Percentiles rank a stretch among this genome's conserved stretches.
phyloP scores from a whole-genome alignment of 2,329 filamentous ascomycete genomes.

The Talaromyces albobiverticillius region DNA sequence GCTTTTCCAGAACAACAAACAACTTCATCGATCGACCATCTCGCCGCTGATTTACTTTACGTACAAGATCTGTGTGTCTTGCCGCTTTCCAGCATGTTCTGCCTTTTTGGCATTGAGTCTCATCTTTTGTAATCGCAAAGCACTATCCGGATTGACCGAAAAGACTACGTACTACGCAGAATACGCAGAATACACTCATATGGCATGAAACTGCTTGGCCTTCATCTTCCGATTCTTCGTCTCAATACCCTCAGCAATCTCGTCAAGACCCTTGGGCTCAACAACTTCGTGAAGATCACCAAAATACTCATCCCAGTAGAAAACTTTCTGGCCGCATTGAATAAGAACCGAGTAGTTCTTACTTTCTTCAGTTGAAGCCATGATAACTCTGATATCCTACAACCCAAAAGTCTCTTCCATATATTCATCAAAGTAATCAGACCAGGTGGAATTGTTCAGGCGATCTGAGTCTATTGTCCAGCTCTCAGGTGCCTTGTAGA shows the following conservation, averaged over 20 bases:
- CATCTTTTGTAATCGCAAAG: too few species aligned
- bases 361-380: not conserved
- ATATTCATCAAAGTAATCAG: not conserved
- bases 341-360: not conserved
- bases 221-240: not conserved
- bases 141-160: too few species aligned
- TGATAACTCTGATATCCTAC: not conserved
- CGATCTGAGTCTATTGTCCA: not conserved
- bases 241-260: not conserved
- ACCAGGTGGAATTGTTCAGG: not conserved
- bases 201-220: not conserved
- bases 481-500: not conserved
- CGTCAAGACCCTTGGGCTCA: not conserved
- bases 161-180: too few species aligned
- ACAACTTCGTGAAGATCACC: not conserved
- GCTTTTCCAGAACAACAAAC: too few species aligned
- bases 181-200: too few species aligned
- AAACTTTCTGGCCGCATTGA: not conserved
- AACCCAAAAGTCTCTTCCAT: not conserved
- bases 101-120: too few species aligned
- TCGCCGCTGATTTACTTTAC: too few species aligned
- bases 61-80: too few species aligned
- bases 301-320: not conserved
- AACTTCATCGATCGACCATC: too few species aligned
- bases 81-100: too few species aligned